Conservation (phyloP, 2,329 filamentous ascomycete genomes). For the Alternaria ventricosa region DNA sequence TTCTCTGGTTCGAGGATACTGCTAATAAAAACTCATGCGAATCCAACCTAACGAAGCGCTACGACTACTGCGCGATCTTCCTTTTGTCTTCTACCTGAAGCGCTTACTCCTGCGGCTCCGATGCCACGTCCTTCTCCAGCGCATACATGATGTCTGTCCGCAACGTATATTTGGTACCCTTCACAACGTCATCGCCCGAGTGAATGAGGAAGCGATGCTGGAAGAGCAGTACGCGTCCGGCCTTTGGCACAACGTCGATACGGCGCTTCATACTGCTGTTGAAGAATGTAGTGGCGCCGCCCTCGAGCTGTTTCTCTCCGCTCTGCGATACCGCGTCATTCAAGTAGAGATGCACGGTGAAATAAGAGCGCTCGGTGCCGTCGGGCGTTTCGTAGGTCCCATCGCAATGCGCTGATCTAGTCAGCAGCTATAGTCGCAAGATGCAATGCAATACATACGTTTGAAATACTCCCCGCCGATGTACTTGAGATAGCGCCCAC, state of each 20-base stretch:
- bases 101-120: not conserved
- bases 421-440: constrained; percentile 15
- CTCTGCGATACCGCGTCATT: constrained; percentile 51
- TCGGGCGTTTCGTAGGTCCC: constrained; percentile 66
- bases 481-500: constrained; percentile 79
- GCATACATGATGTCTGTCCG: constrained; percentile 64
- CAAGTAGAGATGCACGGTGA: constrained; percentile 64
- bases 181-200: constrained; percentile 61
- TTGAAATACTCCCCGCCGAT: constrained; percentile 74
- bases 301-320: constrained; percentile 49
- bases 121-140: constrained; percentile 29
- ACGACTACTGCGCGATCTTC: not conserved
- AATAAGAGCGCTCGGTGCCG: constrained; percentile 57
- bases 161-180: constrained; percentile 62
- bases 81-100: not conserved
- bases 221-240: constrained; percentile 62
- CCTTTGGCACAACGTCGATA: constrained; percentile 57
- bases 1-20: constrained; percentile 47
- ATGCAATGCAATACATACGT: constrained; percentile 35
- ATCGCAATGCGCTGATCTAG: constrained; percentile 67
- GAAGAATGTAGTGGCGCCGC: constrained; percentile 63
- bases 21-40: constrained; percentile 38
- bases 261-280: constrained; percentile 38
- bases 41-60: not conserved
- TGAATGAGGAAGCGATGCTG: constrained; percentile 62